Evolutionary conservation across 305 asterid species (phyloP), one percentile per base, ranked within the genome.

Genomic region (Fraxinus floribunda): DNA sequence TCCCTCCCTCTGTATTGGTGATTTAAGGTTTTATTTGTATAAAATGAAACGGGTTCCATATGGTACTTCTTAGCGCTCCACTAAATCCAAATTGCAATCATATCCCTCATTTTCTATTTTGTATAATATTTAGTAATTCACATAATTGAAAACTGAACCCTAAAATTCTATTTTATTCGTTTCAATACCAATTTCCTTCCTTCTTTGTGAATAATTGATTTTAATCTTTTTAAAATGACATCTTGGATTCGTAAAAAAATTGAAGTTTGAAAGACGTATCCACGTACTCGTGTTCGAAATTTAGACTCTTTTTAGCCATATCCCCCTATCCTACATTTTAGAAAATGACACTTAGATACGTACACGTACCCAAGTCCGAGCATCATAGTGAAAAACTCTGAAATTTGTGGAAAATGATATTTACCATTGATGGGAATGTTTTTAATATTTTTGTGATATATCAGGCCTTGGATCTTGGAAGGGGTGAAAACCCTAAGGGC

Each of bases 381-480:
- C 52, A 41, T 41, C 52, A 41, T 41, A 41, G 52, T 44, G 49
- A 15, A 41, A 78, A 68, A 66, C 10, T 3, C 78, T 70, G 74
- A 78, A 32, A 38, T 85, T 64, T 80, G 77, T 84, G 79, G 81
- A 79, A 79, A 70, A 26, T 38, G 80, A 81, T 75, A 30, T 24
- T 81, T 41, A 16, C 36, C 78, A 80, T 68, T 81, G 52, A 55
- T 64, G 46, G 26, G 36, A 34, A 71, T 44, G 5, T 81, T 77
- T 30, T 24, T 76, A 57, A 76, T 76, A 46, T 62, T 57, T 77
- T 77, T 79, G 81, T 75, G 78, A 73, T 62, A 74, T 75, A 72
- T 15, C 82, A 94, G 99, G 98, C 99, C 18, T 86, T 93, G 90
- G 97, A 96, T 88, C 94, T 91, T 66, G 98, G 98, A 82, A 90